Evolutionary conservation across 257 asterid species (phyloP), one percentile per base, ranked within the genome.

Genomic region (Paraleonurus japonicus): DNA sequence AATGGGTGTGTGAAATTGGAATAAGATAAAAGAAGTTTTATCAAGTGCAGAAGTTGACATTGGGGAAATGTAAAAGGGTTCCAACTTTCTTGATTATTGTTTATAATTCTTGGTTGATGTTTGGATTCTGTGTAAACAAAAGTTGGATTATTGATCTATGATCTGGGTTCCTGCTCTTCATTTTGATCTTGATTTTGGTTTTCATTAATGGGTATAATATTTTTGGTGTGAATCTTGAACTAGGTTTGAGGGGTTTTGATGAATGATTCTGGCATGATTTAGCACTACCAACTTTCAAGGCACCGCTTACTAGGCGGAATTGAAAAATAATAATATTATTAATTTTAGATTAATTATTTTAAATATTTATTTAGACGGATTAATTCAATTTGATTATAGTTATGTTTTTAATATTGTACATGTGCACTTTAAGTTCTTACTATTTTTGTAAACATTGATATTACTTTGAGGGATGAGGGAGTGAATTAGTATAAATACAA

Each of bases 1-100:
- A 35, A 35, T 4, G 54, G 54, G 22, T 55, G 63, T 13, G 28
- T 51, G 58, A 57, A 53, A 71, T 43, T 70, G 66, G 73, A 54
- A 20, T 69, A 53, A 13, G 53, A 19, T 37, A 15, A 26, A 37
- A 3, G 0, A 30, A 24, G 64, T 30, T 58, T 27, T 12, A 41
- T 41, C 13, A 41, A 47, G 13, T 8, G 43, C 43, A 35, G 13
- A 35, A 35, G 5, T 13, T 15, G 53, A 4, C 53, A 45, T 15
- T 45, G 53, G 53, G 53, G 53, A 45, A 45, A 0, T n/a, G 22
- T n/a, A n/a, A 4, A 47, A 47, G 51, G 17, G 51, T 43, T 15
- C 48, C 48, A 0, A 15, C 15, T 15, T 45, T 45, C 17, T 13
- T n/a, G 54, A 5, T 47, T 47, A 4, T 15, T 47, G 20, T 15